Percentiles rank a stretch among this genome's conserved stretches.
phyloP scores from a whole-genome alignment of 2,329 filamentous ascomycete genomes.

The Falciphora oryzae region DNA sequence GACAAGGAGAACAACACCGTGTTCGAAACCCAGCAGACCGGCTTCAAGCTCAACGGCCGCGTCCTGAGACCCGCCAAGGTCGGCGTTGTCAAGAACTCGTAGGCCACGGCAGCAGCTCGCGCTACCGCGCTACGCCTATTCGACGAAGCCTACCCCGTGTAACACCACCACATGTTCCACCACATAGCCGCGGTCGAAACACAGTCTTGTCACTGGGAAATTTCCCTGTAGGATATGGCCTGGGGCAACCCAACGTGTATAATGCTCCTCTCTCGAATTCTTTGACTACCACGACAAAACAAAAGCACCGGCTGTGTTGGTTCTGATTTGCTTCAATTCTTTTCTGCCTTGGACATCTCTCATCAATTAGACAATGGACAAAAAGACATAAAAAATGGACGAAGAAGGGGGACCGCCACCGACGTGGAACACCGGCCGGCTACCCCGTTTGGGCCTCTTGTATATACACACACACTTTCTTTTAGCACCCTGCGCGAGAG shows the following conservation, averaged over 20 bases:
- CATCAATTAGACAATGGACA: not conserved
- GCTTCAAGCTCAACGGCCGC: conserved; percentile 88
- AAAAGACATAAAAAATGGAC: not conserved
- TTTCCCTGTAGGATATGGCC: not conserved
- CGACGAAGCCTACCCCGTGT: conserved; percentile 21
- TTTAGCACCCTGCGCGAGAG: not conserved
- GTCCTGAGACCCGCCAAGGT: conserved; percentile 91
- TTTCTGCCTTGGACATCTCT: not conserved
- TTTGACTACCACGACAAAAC: conserved; percentile 3
- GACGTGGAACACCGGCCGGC: not conserved
- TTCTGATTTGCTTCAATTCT: not conserved
- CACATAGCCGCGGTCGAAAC: not conserved
- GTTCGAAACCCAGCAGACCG: conserved; percentile 91
- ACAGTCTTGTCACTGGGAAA: not conserved
- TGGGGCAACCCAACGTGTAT: conserved; percentile 25
- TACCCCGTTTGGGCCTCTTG: not conserved
- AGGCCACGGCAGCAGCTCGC: conserved; percentile 13
- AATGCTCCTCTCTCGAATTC: conserved; percentile 40
- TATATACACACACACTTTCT: not conserved
- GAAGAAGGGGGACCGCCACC: not conserved
- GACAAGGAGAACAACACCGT: conserved; percentile 87
- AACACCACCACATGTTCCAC: conserved; percentile 22
- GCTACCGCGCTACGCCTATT: not conserved
- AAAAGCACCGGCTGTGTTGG: conserved; percentile 10
- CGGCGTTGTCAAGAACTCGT: conserved; percentile 82